Evolutionary conservation across 2,329 filamentous ascomycete species (phyloP).

Genomic region (Diaporthe sp.): DNA sequence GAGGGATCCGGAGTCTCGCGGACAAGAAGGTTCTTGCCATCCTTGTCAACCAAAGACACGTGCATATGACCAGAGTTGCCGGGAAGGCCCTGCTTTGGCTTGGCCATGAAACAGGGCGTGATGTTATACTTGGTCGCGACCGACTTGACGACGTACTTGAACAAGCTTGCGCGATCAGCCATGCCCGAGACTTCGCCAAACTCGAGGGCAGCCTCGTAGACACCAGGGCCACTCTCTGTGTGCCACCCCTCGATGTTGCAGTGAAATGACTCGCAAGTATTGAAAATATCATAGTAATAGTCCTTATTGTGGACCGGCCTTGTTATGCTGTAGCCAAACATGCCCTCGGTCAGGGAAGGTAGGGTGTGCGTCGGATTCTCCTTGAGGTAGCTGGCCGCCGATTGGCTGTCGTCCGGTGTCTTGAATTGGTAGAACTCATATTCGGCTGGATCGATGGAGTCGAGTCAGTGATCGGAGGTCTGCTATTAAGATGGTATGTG

Average conservation of each 20-base stretch:
- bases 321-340: conserved; percentile 95
- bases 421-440: conserved; percentile 97
- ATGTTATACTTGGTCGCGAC: conserved; percentile 90
- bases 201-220: conserved; percentile 95
- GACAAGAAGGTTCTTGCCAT: conserved; percentile 88
- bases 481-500: no score
- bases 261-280: conserved; percentile 81
- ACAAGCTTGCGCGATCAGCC: conserved; percentile 92
- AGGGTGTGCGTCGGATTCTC: conserved; percentile 81
- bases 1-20: conserved; percentile 80
- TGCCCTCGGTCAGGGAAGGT: conserved; percentile 87
- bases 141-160: conserved; percentile 95
- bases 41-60: conserved; percentile 84
- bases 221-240: conserved; percentile 92
- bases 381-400: conserved; percentile 81
- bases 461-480: not conserved
- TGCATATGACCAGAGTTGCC: conserved; percentile 98
- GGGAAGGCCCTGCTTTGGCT: conserved; percentile 89
- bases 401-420: conserved; percentile 75
- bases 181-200: conserved; percentile 90
- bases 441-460: conserved; percentile 71
- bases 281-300: conserved; percentile 91
- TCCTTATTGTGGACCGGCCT: conserved; percentile 91
- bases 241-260: conserved; percentile 95
- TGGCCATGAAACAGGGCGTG: conserved; percentile 98